A percentile compares a stretch with the other conserved stretches of the same genome.
Evolutionary conservation across 1,284 basidiomycete species (phyloP).

Genomic region (Ceratobasidium sp.): DNA sequence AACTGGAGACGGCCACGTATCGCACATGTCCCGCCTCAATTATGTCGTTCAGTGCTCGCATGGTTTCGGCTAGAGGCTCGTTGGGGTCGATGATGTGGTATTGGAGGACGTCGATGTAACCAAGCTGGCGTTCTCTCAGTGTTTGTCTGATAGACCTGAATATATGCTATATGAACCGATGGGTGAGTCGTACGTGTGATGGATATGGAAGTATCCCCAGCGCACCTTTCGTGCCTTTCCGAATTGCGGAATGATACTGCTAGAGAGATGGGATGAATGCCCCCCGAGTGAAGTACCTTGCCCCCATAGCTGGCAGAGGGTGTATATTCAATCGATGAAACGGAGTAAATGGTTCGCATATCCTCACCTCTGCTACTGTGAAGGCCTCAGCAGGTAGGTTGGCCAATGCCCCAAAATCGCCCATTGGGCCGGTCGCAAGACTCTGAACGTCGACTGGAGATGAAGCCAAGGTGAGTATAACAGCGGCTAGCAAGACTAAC

Average conservation of each 20-base stretch:
- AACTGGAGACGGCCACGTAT: slow-evolving; percentile 24
- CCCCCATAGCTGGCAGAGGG: neutral
- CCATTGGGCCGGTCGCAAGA: neutral
- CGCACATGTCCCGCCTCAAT: slow-evolving; percentile 25
- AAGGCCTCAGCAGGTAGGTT: neutral
- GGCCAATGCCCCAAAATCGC: neutral
- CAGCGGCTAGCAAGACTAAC: too few species aligned
- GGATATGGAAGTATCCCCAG: neutral
- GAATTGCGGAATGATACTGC: neutral
- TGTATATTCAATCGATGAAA: neutral
- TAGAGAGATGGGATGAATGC: neutral
- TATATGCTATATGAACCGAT: slow-evolving; percentile 15
- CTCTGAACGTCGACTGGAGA: too few species aligned
- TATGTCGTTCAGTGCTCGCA: slow-evolving; percentile 26
- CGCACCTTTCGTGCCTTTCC: neutral
- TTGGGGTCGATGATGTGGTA: slow-evolving; percentile 9
- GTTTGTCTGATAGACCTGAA: slow-evolving; percentile 23
- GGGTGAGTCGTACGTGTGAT: neutral
- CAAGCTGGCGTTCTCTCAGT: slow-evolving; percentile 10
- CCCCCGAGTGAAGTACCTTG: neutral
- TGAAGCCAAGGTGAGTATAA: too few species aligned
- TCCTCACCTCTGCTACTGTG: neutral
- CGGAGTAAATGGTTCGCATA: neutral
- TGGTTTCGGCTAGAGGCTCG: slow-evolving; percentile 24
- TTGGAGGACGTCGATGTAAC: slow-evolving; percentile 26